Base-by-base conservation (phyloP, 139 green algal genomes). In the Raphidocelis subcapitata region DNA sequence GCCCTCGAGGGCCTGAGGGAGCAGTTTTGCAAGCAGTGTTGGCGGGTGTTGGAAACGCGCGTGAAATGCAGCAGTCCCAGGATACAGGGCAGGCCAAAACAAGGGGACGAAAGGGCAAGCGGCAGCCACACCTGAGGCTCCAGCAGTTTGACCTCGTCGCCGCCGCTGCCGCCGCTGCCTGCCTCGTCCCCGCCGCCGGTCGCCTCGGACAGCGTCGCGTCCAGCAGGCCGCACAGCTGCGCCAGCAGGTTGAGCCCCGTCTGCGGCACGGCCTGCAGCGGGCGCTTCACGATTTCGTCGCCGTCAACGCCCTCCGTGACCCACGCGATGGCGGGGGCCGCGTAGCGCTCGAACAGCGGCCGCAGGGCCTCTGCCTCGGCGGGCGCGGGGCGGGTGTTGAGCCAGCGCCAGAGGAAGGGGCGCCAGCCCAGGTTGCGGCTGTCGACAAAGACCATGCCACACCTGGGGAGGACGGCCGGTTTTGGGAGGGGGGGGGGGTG, bases 371-470 rank as follows among this genome's bases (percentile, higher is more conserved):
- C 62, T 52, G 77, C 69, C 68, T 91, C 79, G 29, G 74, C 76
- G 46, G 75, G 75, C 32, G 75, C 74, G 35, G 37, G 56, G 21
- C 81, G 77, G 1, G 68, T 72, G 35, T 86, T 84, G 26, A 92
- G 81, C 92, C 90, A 97, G 23, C 80, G 89, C 69, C 71, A 84
- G 29, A 95, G 62, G 71, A 88, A 94, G 14, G 92, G 90, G 75
- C 89, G 75, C 63, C 89, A 95, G 36, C 90, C 91, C n/a, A 96
- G 82, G 81, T 95, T 95, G 47, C 84, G 83, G n/a, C 83, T 87
- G 85, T 96, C 91, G 28, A 96, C 90, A 79, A 93, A 96, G 32
- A 97, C 91, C 91, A 97, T 97, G 57, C 92, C 92, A 72, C 90
- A 95, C 23, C 77, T 79, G 65, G 20, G 67, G 41, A n/a, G n/a